Conservation (phyloP, 2,329 filamentous ascomycete species). For the Rhynchosporium agropyri region DNA sequence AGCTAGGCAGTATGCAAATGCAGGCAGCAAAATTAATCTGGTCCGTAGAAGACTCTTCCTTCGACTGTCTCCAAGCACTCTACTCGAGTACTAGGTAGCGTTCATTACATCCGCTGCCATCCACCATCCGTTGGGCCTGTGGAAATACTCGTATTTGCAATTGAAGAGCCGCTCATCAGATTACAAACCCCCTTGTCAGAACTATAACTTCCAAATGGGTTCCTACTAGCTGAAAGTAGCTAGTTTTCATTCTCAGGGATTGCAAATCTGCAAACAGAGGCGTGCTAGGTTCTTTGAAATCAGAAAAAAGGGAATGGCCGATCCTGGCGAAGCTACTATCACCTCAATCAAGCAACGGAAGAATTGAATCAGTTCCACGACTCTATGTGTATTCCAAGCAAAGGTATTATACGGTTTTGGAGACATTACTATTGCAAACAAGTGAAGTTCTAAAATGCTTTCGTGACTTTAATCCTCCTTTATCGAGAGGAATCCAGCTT, state of each 20-base stretch:
- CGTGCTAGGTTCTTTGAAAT: neutral
- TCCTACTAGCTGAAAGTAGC: constrained; percentile 7
- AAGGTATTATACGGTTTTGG: too few species aligned
- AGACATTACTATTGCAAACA: too few species aligned
- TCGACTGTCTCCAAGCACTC: neutral
- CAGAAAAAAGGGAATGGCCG: neutral
- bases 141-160: neutral
- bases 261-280: neutral
- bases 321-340: neutral
- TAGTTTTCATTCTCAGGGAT: constrained; percentile 16
- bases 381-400: too few species aligned
- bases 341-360: too few species aligned
- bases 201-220: too few species aligned
- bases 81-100: too few species aligned
- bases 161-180: neutral
- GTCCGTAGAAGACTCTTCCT: constrained; percentile 11
- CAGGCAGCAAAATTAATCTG: constrained; percentile 21
- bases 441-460: too few species aligned
- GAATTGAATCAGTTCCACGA: too few species aligned
- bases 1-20: constrained; percentile 15
- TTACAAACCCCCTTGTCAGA: neutral
- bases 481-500: too few species aligned
- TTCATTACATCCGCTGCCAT: neutral
- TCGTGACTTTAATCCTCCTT: too few species aligned
- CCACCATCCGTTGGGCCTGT: neutral